phyloP scores from a whole-genome alignment of 495 filamentous ascomycete genomes.

The Daldinia grandis region DNA sequence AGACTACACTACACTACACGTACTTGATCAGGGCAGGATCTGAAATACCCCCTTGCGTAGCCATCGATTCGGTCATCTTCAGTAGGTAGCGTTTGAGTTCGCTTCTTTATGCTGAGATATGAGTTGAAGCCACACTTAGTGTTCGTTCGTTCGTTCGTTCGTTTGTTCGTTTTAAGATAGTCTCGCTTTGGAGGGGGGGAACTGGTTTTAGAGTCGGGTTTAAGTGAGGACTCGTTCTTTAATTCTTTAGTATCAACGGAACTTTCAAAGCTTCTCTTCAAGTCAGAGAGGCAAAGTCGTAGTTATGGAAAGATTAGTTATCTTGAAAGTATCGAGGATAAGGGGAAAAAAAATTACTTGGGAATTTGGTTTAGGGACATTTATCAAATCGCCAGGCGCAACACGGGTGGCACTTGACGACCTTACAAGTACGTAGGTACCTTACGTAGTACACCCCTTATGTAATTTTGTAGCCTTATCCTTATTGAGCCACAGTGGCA shows the following conservation, averaged over 20 bases:
- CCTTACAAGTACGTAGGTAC: slow-evolving; percentile 16
- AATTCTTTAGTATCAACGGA: slow-evolving; percentile 7
- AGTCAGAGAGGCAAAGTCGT: not conserved
- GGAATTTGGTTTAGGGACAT: slow-evolving; percentile 31
- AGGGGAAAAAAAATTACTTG: slow-evolving; percentile 1
- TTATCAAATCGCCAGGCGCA: slow-evolving; percentile 38
- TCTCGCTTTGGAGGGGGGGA: slow-evolving; percentile 11
- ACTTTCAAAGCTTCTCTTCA: slow-evolving; percentile 4
- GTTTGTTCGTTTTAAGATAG: slow-evolving; percentile 1
- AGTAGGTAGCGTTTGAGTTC: slow-evolving; percentile 1
- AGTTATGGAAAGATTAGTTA: slow-evolving; percentile 18
- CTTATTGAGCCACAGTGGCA: slow-evolving; percentile 33
- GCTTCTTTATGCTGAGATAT: slow-evolving; percentile 10
- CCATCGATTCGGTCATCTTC: slow-evolving; percentile 48
- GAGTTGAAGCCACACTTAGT: slow-evolving; percentile 12
- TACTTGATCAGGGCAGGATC: slow-evolving; percentile 69
- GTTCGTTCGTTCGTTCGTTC: not conserved
- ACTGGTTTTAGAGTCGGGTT: slow-evolving; percentile 20
- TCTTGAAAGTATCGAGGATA: slow-evolving; percentile 8
- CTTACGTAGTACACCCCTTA: slow-evolving; percentile 27
- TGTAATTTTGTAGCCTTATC: slow-evolving; percentile 21
- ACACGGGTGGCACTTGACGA: slow-evolving; percentile 38
- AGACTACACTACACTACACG: slow-evolving; percentile 43
- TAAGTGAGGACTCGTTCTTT: slow-evolving; percentile 6
- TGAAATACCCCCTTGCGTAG: slow-evolving; percentile 62